phyloP scores from a whole-genome alignment of 2,329 filamentous ascomycete species.

The Aureobasidium uvarum region DNA sequence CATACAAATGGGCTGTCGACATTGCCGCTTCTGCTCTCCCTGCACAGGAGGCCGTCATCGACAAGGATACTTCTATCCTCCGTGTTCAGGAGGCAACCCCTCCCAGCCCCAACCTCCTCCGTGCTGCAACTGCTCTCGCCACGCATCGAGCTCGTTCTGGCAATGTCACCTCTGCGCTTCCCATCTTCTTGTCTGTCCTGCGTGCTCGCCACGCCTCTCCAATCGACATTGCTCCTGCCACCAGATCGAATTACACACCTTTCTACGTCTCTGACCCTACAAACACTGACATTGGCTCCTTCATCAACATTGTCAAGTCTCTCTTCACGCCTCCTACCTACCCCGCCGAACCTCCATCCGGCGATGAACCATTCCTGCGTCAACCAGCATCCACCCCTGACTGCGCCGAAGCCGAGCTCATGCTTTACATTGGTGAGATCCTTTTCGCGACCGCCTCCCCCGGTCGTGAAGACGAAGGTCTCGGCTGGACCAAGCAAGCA shows the following conservation, averaged over 20 bases:
- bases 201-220: slow-evolving; percentile 66
- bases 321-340: slow-evolving; percentile 47
- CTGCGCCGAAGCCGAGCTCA: slow-evolving; percentile 83
- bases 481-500: slow-evolving; percentile 68
- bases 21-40: slow-evolving; percentile 63
- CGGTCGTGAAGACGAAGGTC: slow-evolving; percentile 61
- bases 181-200: slow-evolving; percentile 81
- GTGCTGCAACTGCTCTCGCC: slow-evolving; percentile 72
- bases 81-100: slow-evolving; percentile 53
- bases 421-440: slow-evolving; percentile 91
- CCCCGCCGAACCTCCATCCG: slow-evolving; percentile 67
- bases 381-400: slow-evolving; percentile 56
- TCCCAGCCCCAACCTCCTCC: slow-evolving; percentile 68
- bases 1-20: slow-evolving; percentile 73
- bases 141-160: slow-evolving; percentile 71
- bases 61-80: slow-evolving; percentile 60
- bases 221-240: slow-evolving; percentile 40
- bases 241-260: slow-evolving; percentile 16
- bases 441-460: slow-evolving; percentile 66
- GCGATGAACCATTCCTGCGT: slow-evolving; percentile 65
- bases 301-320: slow-evolving; percentile 40
- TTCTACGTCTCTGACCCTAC: slow-evolving; percentile 9
- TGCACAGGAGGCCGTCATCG: slow-evolving; percentile 52
- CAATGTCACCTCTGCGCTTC: slow-evolving; percentile 67
- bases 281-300: slow-evolving; percentile 32